Evolutionary conservation across 2,329 filamentous ascomycete genomes (phyloP).

Genomic region (Pseudocercospora cruenta): DNA sequence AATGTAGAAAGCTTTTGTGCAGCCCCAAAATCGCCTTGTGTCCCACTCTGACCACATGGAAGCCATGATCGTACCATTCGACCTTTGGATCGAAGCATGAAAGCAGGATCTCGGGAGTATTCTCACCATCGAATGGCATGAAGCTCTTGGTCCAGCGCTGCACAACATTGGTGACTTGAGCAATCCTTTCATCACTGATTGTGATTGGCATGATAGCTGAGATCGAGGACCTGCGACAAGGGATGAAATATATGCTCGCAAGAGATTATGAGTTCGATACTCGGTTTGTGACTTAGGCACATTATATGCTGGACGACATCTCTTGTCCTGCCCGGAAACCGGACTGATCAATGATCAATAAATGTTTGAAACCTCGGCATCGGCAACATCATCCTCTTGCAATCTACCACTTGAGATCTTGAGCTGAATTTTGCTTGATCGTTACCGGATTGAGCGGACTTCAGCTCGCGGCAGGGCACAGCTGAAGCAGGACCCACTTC

Average conservation of each 20-base stretch:
- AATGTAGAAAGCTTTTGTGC: slow-evolving; percentile 14
- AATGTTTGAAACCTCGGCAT: neutral
- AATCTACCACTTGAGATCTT: too few species aligned
- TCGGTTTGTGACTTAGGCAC: neutral
- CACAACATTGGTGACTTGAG: slow-evolving; percentile 8
- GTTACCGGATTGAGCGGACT: neutral
- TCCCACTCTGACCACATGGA: slow-evolving; percentile 11
- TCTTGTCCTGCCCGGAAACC: neutral
- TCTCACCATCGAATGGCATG: neutral
- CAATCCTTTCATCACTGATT: slow-evolving; percentile 10
- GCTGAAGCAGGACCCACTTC: neutral
- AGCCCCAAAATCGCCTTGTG: slow-evolving; percentile 13
- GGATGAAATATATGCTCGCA: neutral
- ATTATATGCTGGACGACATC: neutral
- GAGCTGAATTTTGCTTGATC: neutral
- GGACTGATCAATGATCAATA: neutral
- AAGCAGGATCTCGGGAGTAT: slow-evolving; percentile 1
- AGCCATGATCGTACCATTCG: slow-evolving; percentile 19
- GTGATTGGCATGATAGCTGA: slow-evolving; percentile 6
- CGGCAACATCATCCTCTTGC: neutral
- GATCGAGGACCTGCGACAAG: neutral
- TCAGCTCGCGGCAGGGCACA: neutral
- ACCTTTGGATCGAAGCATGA: slow-evolving; percentile 7
- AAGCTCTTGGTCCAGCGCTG: neutral
- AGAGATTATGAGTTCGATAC: neutral